Evolutionary conservation across 495 filamentous ascomycete genomes (phyloP).

Genomic region (Annulohypoxylon nitens): DNA sequence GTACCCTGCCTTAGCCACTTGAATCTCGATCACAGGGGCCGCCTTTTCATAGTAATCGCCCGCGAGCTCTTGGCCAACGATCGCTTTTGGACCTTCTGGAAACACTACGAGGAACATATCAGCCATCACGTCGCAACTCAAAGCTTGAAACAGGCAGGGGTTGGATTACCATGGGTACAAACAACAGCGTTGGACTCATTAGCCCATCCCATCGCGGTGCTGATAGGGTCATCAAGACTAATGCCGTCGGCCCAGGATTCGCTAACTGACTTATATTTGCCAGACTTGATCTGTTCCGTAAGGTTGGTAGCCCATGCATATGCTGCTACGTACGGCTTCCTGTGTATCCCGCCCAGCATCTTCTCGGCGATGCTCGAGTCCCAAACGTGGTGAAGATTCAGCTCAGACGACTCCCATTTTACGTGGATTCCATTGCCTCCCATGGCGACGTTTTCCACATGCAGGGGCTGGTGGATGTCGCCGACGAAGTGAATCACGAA

Average conservation of each 20-base stretch:
- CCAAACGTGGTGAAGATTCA: constrained; percentile 74
- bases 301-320: constrained; percentile 66
- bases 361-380: constrained; percentile 72
- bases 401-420: constrained; percentile 60
- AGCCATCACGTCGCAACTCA: constrained; percentile 15
- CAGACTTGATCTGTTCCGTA: constrained; percentile 63
- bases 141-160: neutral
- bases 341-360: constrained; percentile 61
- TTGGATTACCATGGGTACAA: constrained; percentile 63
- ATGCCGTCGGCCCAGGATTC: constrained; percentile 64
- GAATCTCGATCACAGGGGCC: constrained; percentile 73
- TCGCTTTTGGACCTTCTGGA: constrained; percentile 64
- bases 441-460: constrained; percentile 69
- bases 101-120: constrained; percentile 59
- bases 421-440: constrained; percentile 74
- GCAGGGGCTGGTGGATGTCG: constrained; percentile 76
- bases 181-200: constrained; percentile 70
- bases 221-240: constrained; percentile 62
- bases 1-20: constrained; percentile 82
- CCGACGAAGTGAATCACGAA: constrained; percentile 75
- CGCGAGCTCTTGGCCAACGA: constrained; percentile 69
- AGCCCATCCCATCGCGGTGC: constrained; percentile 71
- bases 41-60: constrained; percentile 73
- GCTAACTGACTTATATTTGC: constrained; percentile 60
- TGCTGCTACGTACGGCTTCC: constrained; percentile 61